Evolutionary conservation across 2,329 filamentous ascomycete species (phyloP).

Genomic region (Ophiostoma ulmi): DNA sequence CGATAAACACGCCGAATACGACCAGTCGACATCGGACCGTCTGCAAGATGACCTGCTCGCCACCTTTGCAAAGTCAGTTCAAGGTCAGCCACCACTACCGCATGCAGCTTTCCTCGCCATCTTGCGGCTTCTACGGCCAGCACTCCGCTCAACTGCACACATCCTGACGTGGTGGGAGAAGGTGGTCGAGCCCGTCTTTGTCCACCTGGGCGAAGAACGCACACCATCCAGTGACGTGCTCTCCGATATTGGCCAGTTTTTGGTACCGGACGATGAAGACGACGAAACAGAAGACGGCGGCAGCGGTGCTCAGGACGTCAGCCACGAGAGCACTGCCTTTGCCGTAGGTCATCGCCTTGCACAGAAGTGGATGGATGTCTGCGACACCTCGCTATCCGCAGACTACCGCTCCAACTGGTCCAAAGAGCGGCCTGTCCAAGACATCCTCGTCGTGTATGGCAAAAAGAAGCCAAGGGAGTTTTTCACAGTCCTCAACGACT

Average conservation of each 20-base stretch:
- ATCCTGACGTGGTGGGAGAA: constrained; percentile 68
- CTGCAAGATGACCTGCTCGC: constrained; percentile 67
- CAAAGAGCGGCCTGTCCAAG: constrained; percentile 47
- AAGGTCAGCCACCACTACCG: constrained; percentile 46
- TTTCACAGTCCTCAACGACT: constrained; percentile 52
- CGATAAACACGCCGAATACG: constrained; percentile 60
- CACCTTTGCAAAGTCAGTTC: constrained; percentile 62
- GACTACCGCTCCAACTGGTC: constrained; percentile 39
- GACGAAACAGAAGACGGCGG: constrained; percentile 36
- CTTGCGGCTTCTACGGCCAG: constrained; percentile 58
- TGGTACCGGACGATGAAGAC: constrained; percentile 57
- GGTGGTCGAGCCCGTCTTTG: constrained; percentile 50
- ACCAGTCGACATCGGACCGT: constrained; percentile 64
- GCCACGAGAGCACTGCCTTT: constrained; percentile 37
- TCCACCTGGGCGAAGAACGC: constrained; percentile 57
- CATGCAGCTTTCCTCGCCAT: constrained; percentile 65
- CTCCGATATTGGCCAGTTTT: constrained; percentile 58
- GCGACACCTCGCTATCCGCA: constrained; percentile 35
- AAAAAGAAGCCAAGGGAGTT: constrained; percentile 58
- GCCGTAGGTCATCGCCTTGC: constrained; percentile 55
- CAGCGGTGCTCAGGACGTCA: constrained; percentile 31
- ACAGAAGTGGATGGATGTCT: constrained; percentile 52
- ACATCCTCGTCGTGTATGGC: constrained; percentile 55
- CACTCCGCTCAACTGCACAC: constrained; percentile 57
- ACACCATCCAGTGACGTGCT: constrained; percentile 59